phyloP scores from a whole-genome alignment of 257 asterid genomes.

The Capsicum pubescens region DNA sequence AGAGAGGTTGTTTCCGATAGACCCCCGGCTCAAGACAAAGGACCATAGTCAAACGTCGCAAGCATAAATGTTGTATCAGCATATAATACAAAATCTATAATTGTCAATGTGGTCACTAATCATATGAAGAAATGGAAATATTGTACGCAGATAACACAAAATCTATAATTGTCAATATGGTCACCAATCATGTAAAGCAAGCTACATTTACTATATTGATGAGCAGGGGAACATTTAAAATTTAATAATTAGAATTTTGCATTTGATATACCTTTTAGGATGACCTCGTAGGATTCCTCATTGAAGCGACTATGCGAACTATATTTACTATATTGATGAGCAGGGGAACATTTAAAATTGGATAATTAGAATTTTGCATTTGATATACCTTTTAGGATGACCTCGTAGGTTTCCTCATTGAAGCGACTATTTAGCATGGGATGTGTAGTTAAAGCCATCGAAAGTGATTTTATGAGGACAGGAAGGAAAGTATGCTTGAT shows the following conservation, averaged over 20 bases:
- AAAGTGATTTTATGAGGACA: slow-evolving; percentile 74
- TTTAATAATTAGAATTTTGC: neutral
- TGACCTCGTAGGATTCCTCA: slow-evolving; percentile 76
- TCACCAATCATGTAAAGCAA: neutral
- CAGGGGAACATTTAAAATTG: neutral
- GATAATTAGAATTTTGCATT: neutral
- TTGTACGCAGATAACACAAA: neutral
- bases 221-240: neutral
- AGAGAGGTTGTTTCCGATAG: too few relatives aligned
- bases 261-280: slow-evolving; percentile 67
- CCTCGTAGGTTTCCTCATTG: slow-evolving; percentile 73
- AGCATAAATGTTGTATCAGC: neutral
- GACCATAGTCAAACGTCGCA: too few relatives aligned
- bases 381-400: slow-evolving; percentile 74
- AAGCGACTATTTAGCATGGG: slow-evolving; percentile 92
- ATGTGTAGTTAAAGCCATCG: slow-evolving; percentile 71
- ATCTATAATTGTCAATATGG: slow-evolving; percentile 20
- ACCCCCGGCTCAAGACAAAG: too few relatives aligned
- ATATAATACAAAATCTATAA: neutral
- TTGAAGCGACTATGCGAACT: slow-evolving; percentile 64
- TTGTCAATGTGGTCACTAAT: slow-evolving; percentile 10
- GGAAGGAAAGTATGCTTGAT: slow-evolving; percentile 89
- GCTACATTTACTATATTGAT: neutral
- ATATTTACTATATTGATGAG: neutral
- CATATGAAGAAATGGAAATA: neutral